Evolutionary conservation across 129 eudicot species (phyloP).

Genomic region (Lactuca saligna): DNA sequence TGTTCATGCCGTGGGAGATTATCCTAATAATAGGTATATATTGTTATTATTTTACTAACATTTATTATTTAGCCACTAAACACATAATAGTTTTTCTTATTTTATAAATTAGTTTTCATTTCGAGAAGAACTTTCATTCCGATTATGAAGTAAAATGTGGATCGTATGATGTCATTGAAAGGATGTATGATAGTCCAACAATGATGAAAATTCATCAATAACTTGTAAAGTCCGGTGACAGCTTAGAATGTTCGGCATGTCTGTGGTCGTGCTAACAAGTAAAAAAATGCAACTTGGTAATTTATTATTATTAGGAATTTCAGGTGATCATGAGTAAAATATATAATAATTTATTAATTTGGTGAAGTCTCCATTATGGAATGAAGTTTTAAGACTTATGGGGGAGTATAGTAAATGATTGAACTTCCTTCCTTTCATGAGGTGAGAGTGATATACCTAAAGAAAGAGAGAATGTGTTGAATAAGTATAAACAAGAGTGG

Average conservation of each 20-base stretch:
- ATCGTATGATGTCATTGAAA: slow-evolving; percentile 18
- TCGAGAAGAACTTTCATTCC: slow-evolving; percentile 25
- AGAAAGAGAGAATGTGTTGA: too few species aligned
- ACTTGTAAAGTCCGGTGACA: background rate
- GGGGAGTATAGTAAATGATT: too few species aligned
- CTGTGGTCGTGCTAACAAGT: too few species aligned
- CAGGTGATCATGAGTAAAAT: background rate
- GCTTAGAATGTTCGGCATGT: background rate
- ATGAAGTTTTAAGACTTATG: too few species aligned
- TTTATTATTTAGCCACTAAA: background rate
- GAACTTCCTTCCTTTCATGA: too few species aligned
- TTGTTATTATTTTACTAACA: too few species aligned
- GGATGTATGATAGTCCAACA: background rate
- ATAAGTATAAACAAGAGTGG: too few species aligned
- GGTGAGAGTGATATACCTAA: too few species aligned
- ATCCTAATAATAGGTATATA: slow-evolving; percentile 25
- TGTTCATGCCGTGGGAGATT: slow-evolving; percentile 44
- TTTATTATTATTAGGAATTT: too few species aligned
- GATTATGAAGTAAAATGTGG: slow-evolving; percentile 46
- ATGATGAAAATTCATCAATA: background rate
- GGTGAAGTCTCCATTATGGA: too few species aligned
- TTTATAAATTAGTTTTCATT: slow-evolving; percentile 11
- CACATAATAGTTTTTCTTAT: background rate
- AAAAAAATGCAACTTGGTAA: too few species aligned
- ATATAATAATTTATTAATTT: too few species aligned